Base-by-base conservation (phyloP, 306 rosid genomes). In the Citrullus colocynthis region DNA sequence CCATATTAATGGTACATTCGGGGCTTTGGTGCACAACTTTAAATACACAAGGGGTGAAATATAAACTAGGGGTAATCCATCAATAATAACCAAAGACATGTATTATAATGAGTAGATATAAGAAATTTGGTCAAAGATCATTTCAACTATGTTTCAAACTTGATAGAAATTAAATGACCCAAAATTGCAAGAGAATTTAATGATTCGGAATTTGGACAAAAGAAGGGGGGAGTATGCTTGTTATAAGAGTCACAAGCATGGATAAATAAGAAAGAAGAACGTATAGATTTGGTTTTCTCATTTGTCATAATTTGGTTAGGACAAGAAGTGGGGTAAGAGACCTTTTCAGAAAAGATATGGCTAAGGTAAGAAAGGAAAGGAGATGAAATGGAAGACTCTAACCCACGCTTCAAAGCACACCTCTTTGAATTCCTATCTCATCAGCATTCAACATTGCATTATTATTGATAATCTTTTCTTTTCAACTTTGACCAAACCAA, bases 271-370 rank as follows among this genome's bases (percentile, higher is more conserved):
- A 70, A 70, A 70, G 74, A 39, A 37, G 57, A 70, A 45, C 57
- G n/a, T 44, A 45, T 70, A 42, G 56, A 70, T 45, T 36, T 70
- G 57, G 20, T 44, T 45, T 70, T 45, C 76, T 10, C 2, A 69
- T 21, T 2, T 54, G 73, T 49, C 55, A 37, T 57, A 34, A 76
- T 44, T 70, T 45, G 32, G 62, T 6, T 3, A 76, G 66, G 49
- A 76, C n/a, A 60, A 70, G 37, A 13, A 4, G 89, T 86, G 86
- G 86, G 86, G 90, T 42, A 78, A 80, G 83, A 80, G 80, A 65
- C 82, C 36, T 45, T 71, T 78, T 75, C 54, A 75, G 39, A 16
- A 87, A 87, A 74, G 88, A 76, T 16, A 52, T 78, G 41, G 34
- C 37, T 10, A 80, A 77, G 81, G 79, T 49, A 48, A 73, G 45